Evolutionary conservation across 495 filamentous ascomycete species (phyloP), one percentile per base, ranked within the genome.

Genomic region (Neurospora sp.): DNA sequence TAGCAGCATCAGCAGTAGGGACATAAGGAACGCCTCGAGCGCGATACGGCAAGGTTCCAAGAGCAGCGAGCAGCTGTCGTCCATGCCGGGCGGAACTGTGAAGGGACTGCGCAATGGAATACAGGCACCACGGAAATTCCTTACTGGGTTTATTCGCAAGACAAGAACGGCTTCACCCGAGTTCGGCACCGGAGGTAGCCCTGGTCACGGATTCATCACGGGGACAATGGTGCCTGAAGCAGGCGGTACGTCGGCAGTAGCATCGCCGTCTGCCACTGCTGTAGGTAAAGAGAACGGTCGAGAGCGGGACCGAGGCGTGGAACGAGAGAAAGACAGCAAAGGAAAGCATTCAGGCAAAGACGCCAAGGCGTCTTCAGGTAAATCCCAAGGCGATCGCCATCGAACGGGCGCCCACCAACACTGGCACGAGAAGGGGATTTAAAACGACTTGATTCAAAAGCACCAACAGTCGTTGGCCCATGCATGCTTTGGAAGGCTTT

Each of bases 61-160:
- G 31, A 80, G 77, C 53, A 74, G 79, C 70, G 82, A 84, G 12
- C 53, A 65, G 37, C 59, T 77, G 38, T 77, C 78, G 80, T 73
- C 68, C 69, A 69, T 17, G 68, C 41, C 12, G 75, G 75, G 75
- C 17, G 79, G 75, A 17, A 81, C 81, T n/a, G 81, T 83, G 70
- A 80, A 82, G 37, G 77, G 79, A 65, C 35, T 82, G 70, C 74
- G 80, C 70, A 80, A 78, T 65, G 81, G 76, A 20, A 80, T 82
- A 53, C 80, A 84, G 42, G 27, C 31, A 8, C 77, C 82, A 40
- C 77, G 83, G 6, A 82, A 82, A 72, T 86, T 87, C 68, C 77
- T 87, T 39, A 85, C 83, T 61, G 83, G 85, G 12, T 79, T 87
- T 40, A 83, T 85, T 40, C 75, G 80, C 38, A 84, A 83, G 75